Conservation (phyloP, 2,329 filamentous ascomycete genomes). For the Exophiala calicioides region DNA sequence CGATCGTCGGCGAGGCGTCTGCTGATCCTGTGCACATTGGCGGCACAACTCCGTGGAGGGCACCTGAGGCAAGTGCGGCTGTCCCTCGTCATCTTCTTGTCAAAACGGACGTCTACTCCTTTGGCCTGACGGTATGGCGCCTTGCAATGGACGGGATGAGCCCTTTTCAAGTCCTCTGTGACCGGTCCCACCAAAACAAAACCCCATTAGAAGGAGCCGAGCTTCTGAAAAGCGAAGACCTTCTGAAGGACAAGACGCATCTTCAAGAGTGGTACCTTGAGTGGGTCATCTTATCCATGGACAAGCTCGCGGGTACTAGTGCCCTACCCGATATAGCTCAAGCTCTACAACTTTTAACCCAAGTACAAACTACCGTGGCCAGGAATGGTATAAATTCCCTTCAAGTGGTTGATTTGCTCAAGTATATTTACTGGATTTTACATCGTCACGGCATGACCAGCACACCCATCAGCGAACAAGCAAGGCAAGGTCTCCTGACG, state of each 20-base stretch:
- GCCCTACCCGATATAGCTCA: not conserved
- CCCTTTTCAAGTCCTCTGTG: constrained; percentile 9
- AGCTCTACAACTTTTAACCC: not conserved
- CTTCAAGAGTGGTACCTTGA: not conserved
- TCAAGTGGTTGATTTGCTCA: constrained; percentile 1
- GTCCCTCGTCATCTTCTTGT: constrained; percentile 4
- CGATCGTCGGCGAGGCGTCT: constrained; percentile 21
- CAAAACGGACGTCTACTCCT: constrained; percentile 25
- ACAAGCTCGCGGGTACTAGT: constrained; percentile 1
- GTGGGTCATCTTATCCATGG: not conserved
- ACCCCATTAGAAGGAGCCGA: not conserved
- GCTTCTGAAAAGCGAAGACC: not conserved
- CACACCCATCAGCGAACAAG: not conserved
- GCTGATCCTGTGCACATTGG: constrained; percentile 21
- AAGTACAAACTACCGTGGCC: not conserved
- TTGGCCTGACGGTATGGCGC: constrained; percentile 25
- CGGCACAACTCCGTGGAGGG: constrained; percentile 31
- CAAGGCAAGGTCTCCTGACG: not conserved
- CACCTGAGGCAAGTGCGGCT: constrained; percentile 26
- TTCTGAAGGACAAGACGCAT: not conserved
- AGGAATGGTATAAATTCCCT: not conserved
- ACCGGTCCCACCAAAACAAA: too few species aligned
- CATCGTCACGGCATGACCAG: constrained; percentile 1
- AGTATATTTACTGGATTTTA: constrained; percentile 4
- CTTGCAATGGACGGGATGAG: constrained; percentile 14